Evolutionary conservation across 2,329 filamentous ascomycete genomes (phyloP), one percentile per base, ranked within the genome.

Genomic region (Phyllosticta citriasiana): DNA sequence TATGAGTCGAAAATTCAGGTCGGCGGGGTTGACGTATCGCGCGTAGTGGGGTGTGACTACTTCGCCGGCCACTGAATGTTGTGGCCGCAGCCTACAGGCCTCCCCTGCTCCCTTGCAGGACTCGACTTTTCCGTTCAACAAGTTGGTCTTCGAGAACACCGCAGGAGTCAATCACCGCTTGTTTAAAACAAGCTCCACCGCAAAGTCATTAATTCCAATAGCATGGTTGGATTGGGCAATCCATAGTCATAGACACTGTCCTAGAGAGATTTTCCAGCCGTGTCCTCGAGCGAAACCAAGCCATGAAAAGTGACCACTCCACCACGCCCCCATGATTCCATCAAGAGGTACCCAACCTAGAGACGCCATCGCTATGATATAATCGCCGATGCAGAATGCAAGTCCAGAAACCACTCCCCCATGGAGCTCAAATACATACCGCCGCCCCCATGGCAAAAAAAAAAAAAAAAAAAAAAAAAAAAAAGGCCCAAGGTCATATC

Each of bases 321-420:
- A n/a, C 58, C 58, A 60, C 35, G n/a, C 50, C 57, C 22, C 26
- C 61, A 60, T 63, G 52, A 60, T 51, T 52, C 25, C 51, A 56
- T 60, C 57, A 57, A 55, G 22, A 59, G 51, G 47, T 50, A 53
- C 40, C 40, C 40, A 47, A n/a, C 40, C 40, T 27, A 59, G 53
- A 33, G 57, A 61, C 62, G 54, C 62, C 62, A 55, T 63, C 62
- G 62, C 62, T 63, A 63, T 63, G 62, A 52, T 61, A 61, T 55
- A 26, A 57, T 59, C 56, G 55, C 52, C 57, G 55, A 63, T 55
- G 53, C 33, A 61, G 10, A 26, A 60, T 59, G 58, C 59, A 57
- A 27, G 57, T 55, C 58, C 55, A 58, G 58, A 58, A 24, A 22
- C 50, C 25, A 40, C 40, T 40, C 19, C 53, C 57, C 22, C 30